Percentiles rank a stretch among this genome's conserved stretches.
phyloP scores from a whole-genome alignment of 192 early-diverging fungal genomes.

The Gamsiella multidivaricata region DNA sequence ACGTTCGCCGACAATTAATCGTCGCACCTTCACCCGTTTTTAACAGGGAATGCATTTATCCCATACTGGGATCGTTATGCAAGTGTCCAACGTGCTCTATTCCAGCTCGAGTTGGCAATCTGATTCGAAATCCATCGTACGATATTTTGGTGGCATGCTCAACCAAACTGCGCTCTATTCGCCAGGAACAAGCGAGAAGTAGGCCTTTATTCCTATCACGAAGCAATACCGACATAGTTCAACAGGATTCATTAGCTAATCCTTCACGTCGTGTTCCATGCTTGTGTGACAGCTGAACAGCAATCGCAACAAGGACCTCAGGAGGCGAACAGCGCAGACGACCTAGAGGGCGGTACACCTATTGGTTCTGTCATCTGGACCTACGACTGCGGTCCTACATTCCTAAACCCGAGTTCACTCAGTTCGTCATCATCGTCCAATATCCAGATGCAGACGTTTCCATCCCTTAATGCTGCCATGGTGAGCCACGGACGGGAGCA shows the following conservation, averaged over 20 bases:
- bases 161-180: slow-evolving; percentile 16
- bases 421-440: slow-evolving; percentile 7
- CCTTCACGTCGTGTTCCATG: too few relatives aligned
- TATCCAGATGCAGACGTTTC: slow-evolving; percentile 19
- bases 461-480: slow-evolving; percentile 20
- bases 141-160: slow-evolving; percentile 52
- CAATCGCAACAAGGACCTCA: too few relatives aligned
- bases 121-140: slow-evolving; percentile 36
- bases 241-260: too few relatives aligned
- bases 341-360: slow-evolving; percentile 18
- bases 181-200: not conserved
- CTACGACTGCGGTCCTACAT: slow-evolving; percentile 44
- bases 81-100: slow-evolving; percentile 48
- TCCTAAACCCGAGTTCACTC: not conserved
- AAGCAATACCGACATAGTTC: too few relatives aligned
- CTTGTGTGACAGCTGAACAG: too few relatives aligned
- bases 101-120: slow-evolving; percentile 45
- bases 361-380: slow-evolving; percentile 41
- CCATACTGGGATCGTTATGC: slow-evolving; percentile 19
- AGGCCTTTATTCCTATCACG: too few relatives aligned
- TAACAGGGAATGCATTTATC: slow-evolving; percentile 36
- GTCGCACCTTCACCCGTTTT: too few relatives aligned
- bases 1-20: too few relatives aligned
- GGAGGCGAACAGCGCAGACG: not conserved
- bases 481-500: slow-evolving; percentile 8